A percentile compares a stretch with the other conserved stretches of the same genome.
Evolutionary conservation across 176 grass and related monocot species (phyloP).

Genomic region (Themeda triandra): DNA sequence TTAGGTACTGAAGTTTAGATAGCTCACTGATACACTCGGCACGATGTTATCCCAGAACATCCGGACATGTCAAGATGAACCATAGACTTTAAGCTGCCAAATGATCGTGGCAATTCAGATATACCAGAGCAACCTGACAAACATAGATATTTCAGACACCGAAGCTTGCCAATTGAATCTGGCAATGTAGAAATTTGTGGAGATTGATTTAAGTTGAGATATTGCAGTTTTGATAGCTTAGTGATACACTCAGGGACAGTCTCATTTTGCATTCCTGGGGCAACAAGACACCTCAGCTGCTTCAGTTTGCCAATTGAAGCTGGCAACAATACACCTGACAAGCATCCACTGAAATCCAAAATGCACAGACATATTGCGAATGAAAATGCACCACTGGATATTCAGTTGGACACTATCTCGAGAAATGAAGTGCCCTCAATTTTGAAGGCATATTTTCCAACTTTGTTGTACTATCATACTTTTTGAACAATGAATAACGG

Average conservation of each 20-base stretch:
- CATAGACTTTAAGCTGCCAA: neutral
- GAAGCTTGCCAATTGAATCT: conserved; percentile 3
- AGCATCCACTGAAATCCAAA: conserved; percentile 25
- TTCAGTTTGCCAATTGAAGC: neutral
- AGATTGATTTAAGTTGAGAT: neutral
- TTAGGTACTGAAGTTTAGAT: too few relatives aligned
- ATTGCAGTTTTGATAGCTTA: neutral
- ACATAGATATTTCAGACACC: neutral
- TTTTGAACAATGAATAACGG: too few relatives aligned
- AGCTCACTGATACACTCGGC: too few relatives aligned
- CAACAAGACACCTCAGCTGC: neutral
- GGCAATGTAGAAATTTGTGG: neutral
- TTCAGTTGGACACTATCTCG: neutral
- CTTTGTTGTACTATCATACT: too few relatives aligned
- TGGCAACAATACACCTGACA: neutral
- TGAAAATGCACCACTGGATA: neutral
- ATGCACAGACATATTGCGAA: neutral
- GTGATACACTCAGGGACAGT: neutral
- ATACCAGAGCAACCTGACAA: neutral
- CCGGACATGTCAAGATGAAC: neutral
- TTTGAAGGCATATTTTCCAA: neutral
- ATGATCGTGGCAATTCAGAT: neutral
- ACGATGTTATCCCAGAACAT: neutral
- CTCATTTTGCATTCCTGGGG: neutral
- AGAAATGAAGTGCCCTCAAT: conserved; percentile 15